phyloP scores from a whole-genome alignment of 2,329 filamentous ascomycete genomes.

The Colletotrichum orbiculare region DNA sequence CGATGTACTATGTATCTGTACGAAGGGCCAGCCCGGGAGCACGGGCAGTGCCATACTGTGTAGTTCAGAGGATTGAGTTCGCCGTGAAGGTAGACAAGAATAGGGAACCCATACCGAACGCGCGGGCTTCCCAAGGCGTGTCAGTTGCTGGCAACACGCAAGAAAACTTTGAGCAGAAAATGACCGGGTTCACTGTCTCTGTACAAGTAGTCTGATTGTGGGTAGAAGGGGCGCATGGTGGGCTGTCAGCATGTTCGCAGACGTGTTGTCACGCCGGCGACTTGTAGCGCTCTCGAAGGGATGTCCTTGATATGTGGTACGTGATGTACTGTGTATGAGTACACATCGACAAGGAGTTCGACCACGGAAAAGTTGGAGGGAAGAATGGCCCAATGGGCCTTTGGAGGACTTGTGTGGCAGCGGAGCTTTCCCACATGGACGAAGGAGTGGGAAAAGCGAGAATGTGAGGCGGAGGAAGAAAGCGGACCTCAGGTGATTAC shows the following conservation, averaged over 20 bases:
- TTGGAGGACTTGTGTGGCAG: neutral
- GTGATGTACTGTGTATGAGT: too few species aligned
- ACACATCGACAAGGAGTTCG: too few species aligned
- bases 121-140: conserved; percentile 3
- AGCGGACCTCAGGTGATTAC: conserved; percentile 6
- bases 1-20: neutral
- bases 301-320: too few species aligned
- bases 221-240: too few species aligned
- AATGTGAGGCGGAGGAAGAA: conserved; percentile 19
- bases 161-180: conserved; percentile 6
- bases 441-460: conserved; percentile 7
- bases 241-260: too few species aligned
- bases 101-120: neutral
- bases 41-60: conserved; percentile 7
- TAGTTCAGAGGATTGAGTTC: conserved; percentile 2
- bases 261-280: too few species aligned
- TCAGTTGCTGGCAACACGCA: neutral
- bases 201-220: neutral
- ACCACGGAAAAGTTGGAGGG: too few species aligned
- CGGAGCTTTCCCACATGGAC: neutral
- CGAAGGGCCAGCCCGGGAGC: conserved; percentile 7
- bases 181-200: conserved; percentile 10
- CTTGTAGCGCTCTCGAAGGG: too few species aligned
- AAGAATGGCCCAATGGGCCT: neutral
- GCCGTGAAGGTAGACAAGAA: conserved; percentile 10